Evolutionary conservation across 768 basidiomycete genomes (phyloP), one percentile per base, ranked within the genome.

Genomic region (Leucocoprinus birnbaumii): DNA sequence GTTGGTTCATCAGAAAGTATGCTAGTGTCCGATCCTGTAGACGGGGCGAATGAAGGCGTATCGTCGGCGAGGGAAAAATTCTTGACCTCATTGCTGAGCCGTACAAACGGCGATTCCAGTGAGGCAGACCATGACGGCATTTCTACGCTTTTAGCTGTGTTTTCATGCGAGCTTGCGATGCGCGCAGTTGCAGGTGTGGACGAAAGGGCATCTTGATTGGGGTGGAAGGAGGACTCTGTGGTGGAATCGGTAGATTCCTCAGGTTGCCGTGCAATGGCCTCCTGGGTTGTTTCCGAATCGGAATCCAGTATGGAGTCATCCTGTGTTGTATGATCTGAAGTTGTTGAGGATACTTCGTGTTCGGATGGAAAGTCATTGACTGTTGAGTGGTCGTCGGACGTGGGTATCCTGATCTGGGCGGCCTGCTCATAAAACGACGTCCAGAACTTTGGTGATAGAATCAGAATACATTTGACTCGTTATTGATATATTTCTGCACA

Each of bases 381-480:
- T 6, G 74, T 79, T n/a, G 80, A 82, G 56, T 83, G 78, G 53
- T 91, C 86, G 13, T 85, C 91, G 31, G 78, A 84, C 1, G 83
- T 84, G 3, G 88, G 86, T 42, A 94, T 87, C 38, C 86, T 84
- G 25, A 94, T 87, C 62, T 92, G 87, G 3, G 96, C 95, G 8
- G 94, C 93, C 56, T 89, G 84, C 65, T 98, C 94, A 65, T 94
- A 98, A 77, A 99, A 98, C 0, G 91, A 88, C 3, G 87, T 87
- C 95, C 96, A 98, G 68, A 98, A 98, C 95, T 96, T 62, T 0
- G 44, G 10, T 18, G 16, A 5, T 21, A 37, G 31, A 26, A 16
- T 42, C 24, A 16, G 35, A 25, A 46, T 2, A 14, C 8, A 21
- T 9, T 7, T 21, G 27, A 40, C 37, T 25, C 35, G 14, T 26